Conservation (phyloP, 257 asterid species). For the Nicotiana knightiana region DNA sequence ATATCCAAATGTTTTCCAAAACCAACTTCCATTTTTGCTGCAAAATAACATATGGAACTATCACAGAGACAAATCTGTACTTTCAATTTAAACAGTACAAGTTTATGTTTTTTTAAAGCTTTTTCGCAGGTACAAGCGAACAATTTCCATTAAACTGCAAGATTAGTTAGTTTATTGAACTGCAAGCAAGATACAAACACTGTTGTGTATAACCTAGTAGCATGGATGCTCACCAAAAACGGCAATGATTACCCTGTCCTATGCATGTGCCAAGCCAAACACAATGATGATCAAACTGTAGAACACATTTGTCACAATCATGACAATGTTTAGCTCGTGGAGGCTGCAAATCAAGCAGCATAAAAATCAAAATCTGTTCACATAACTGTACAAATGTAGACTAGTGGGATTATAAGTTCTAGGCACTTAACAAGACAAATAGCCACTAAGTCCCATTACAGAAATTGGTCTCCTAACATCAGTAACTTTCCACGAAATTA, state of each 20-base stretch:
- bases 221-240: conserved; percentile 64
- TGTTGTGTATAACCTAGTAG: conserved; percentile 3
- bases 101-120: neutral
- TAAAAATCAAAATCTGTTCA: neutral
- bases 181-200: neutral
- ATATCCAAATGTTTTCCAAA: neutral
- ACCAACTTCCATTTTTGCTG: neutral
- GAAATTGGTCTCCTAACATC: neutral
- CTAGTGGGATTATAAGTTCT: neutral
- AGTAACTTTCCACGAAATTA: neutral
- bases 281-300: conserved; percentile 99
- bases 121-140: neutral
- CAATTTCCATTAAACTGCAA: neutral
- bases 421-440: neutral
- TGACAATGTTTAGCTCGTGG: conserved; percentile 97
- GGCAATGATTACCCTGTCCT: conserved; percentile 88
- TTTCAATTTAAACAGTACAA: neutral
- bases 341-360: conserved; percentile 51
- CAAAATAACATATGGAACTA: neutral
- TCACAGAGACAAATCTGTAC: neutral
- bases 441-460: neutral
- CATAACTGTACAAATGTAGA: neutral
- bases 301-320: conserved; percentile 94
- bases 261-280: conserved; percentile 98
- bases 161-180: neutral